Percentiles rank a stretch among this genome's conserved stretches.
phyloP scores from a whole-genome alignment of 225 moss, liverwort and hornwort species.

The Sphagnum contortum region DNA sequence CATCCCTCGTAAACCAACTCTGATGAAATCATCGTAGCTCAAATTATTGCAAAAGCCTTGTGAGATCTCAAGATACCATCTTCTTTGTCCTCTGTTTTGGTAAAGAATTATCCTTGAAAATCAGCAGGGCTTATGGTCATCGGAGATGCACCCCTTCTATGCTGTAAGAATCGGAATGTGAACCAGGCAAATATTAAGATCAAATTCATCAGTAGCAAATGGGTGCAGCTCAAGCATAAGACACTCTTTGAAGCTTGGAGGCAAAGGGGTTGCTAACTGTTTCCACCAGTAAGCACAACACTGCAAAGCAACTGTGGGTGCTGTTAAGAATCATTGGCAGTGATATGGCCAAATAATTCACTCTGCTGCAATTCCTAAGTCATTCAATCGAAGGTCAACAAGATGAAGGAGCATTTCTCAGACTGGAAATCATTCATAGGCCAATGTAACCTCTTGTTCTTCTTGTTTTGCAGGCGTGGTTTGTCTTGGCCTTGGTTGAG shows the following conservation, averaged over 20 bases:
- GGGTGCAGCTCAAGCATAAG: constrained; percentile 80
- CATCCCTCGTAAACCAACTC: too few relatives aligned
- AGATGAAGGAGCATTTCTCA: constrained; percentile 97
- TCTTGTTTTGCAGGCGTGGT: constrained; percentile 27
- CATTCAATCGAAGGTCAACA: constrained; percentile 95
- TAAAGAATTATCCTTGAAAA: constrained; percentile 64
- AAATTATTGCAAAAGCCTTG: too few relatives aligned
- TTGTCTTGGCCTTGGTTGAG: constrained; percentile 14
- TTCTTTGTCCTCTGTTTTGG: constrained; percentile 88
- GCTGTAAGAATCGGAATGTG: constrained; percentile 72
- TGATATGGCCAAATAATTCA: constrained; percentile 85
- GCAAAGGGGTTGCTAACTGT: too few relatives aligned
- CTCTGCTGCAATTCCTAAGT: constrained; percentile 92
- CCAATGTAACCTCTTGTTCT: constrained; percentile 72
- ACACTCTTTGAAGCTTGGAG: constrained; percentile 79
- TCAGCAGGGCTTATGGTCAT: constrained; percentile 78
- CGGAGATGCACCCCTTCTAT: constrained; percentile 84
- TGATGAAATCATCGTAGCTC: too few relatives aligned
- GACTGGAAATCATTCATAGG: constrained; percentile 93
- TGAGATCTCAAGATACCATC: constrained; percentile 70
- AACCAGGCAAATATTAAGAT: constrained; percentile 52
- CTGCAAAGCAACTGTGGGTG: constrained; percentile 77
- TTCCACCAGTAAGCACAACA: constrained; percentile 90
- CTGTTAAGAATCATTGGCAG: constrained; percentile 56
- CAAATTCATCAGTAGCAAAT: constrained; percentile 74